Percentiles rank a stretch among this genome's conserved stretches.
These are phyloP conservation scores for Coemansia nantahalensis DNA, from an alignment of 192 early-diverging fungal species.

Conservation along the genomic window DNA sequence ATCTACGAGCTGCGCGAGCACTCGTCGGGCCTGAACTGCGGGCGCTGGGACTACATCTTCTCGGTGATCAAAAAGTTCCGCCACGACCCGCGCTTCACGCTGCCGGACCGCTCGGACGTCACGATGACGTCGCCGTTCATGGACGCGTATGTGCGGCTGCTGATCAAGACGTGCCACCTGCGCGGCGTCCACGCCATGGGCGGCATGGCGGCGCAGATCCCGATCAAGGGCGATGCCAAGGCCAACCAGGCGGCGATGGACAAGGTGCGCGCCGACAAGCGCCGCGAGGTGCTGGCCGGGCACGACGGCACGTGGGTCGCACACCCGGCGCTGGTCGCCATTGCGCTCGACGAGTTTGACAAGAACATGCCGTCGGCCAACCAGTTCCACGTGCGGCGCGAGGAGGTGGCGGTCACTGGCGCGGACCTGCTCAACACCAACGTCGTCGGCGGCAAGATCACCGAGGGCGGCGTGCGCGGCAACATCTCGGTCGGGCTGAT, in stretches of 20 bases:
- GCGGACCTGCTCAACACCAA: conserved; percentile 80
- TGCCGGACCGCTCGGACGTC: conserved; percentile 90
- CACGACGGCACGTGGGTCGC: conserved; percentile 98
- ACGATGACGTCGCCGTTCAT: conserved; percentile 97
- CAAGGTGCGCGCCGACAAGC: conserved; percentile 95
- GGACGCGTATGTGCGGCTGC: conserved; percentile 94
- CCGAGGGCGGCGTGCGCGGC: conserved; percentile 85
- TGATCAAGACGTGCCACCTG: conserved; percentile 98
- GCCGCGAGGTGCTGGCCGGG: conserved; percentile 92
- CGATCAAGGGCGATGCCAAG: conserved; percentile 88
- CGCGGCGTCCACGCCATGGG: conserved; percentile 99
- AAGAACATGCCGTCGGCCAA: conserved; percentile 95
- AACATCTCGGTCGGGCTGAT: conserved; percentile 90
- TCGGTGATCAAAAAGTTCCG: conserved; percentile 98
- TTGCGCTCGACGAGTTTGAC: conserved; percentile 89
- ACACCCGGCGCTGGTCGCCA: conserved; percentile 91
- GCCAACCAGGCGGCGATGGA: conserved; percentile 90
- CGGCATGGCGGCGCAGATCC: conserved; percentile 99
- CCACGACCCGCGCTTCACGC: conserved; percentile 76
- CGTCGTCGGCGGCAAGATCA: conserved; percentile 70
- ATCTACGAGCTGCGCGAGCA: conserved; percentile 99
- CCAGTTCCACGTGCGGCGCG: conserved; percentile 90
- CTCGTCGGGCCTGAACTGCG: conserved; percentile 98
- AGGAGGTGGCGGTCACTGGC: conserved; percentile 83
- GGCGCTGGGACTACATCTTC: conserved; percentile 99